Percentiles rank a stretch among this genome's conserved stretches.
These are phyloP conservation scores for Ganoderma multipileum DNA, from an alignment of 1,284 basidiomycete genomes.

Conservation along the genomic window DNA sequence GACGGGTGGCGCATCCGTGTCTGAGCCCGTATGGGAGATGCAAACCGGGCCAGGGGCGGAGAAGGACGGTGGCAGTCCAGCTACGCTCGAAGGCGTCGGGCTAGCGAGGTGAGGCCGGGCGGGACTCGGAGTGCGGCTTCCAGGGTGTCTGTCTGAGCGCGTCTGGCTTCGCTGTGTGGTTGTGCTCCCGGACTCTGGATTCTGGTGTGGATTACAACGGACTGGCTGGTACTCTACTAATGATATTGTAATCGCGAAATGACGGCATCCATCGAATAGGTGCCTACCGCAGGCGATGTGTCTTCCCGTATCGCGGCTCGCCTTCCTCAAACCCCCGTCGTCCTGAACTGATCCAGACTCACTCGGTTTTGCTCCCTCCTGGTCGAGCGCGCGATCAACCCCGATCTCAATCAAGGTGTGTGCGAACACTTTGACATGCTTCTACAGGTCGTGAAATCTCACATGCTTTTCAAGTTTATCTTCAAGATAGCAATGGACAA, in stretches of 20 bases:
- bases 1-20: background rate
- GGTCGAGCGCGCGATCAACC: background rate
- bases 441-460: background rate
- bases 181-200: background rate
- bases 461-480: background rate
- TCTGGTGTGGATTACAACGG: background rate
- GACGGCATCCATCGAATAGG: background rate
- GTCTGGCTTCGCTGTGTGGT: background rate
- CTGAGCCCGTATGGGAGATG: background rate
- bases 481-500: background rate
- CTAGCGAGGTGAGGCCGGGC: background rate
- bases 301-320: background rate
- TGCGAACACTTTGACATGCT: background rate
- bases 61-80: background rate
- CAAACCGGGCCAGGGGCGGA: background rate
- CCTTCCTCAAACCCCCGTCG: background rate
- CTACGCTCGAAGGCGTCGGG: background rate
- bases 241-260: background rate
- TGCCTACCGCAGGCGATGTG: background rate
- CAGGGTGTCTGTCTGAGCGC: background rate
- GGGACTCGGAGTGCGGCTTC: background rate
- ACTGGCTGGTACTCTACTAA: background rate
- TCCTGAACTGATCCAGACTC: background rate
- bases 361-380: background rate
- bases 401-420: background rate